Conservation (phyloP, 2,329 filamentous ascomycete species). For the Fusarium drepaniforme region DNA sequence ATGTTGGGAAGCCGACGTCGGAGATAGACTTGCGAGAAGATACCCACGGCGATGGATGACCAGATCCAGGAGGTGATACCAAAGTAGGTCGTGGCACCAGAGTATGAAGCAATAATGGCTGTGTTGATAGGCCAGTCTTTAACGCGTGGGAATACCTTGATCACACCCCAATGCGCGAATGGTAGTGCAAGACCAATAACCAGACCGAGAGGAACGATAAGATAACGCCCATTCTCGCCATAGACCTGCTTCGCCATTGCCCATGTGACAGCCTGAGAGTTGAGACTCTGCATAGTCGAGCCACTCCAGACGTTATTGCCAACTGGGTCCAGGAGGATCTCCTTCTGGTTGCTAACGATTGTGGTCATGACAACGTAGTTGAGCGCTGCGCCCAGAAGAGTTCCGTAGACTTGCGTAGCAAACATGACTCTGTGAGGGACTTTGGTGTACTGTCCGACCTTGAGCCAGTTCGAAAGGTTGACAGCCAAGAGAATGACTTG, state of each 20-base stretch:
- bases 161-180: constrained; percentile 47
- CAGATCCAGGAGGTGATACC: constrained; percentile 53
- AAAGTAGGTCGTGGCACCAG: constrained; percentile 14
- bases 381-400: constrained; percentile 55
- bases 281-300: constrained; percentile 59
- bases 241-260: constrained; percentile 58
- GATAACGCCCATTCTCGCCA: constrained; percentile 24
- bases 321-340: constrained; percentile 55
- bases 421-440: constrained; percentile 55
- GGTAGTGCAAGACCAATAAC: constrained; percentile 58
- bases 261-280: constrained; percentile 50
- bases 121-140: neutral
- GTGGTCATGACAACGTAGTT: constrained; percentile 61
- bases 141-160: constrained; percentile 42
- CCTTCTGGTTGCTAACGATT: constrained; percentile 57
- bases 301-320: constrained; percentile 62
- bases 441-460: constrained; percentile 54
- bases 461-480: constrained; percentile 47
- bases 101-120: neutral
- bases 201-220: constrained; percentile 45
- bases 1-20: constrained; percentile 37
- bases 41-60: constrained; percentile 49
- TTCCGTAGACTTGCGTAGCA: constrained; percentile 55
- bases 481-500: constrained; percentile 50
- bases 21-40: constrained; percentile 46